Percentiles rank a stretch among this genome's conserved stretches.
Evolutionary conservation across 306 rosid species (phyloP).

Genomic region (Canavalia gladiata): DNA sequence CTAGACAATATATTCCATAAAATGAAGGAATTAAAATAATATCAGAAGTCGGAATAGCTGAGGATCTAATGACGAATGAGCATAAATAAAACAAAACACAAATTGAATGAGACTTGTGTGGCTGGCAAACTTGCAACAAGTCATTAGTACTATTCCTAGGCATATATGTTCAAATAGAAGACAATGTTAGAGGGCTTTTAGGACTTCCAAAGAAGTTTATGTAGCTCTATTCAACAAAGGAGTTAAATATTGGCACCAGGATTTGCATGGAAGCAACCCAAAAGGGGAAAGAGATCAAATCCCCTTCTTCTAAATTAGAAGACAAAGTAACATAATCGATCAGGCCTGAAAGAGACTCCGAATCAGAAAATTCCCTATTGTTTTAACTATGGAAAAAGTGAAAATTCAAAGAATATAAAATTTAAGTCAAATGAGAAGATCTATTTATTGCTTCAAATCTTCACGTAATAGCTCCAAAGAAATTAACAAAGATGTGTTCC

Average conservation of each 20-base stretch:
- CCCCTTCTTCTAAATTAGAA: not conserved
- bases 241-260: not conserved
- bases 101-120: not conserved
- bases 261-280: not conserved
- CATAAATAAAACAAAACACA: not conserved
- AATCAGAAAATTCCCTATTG: not conserved
- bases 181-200: not conserved
- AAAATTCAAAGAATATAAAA: not conserved
- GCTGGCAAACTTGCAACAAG: not conserved
- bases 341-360: conserved; percentile 19
- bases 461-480: not conserved
- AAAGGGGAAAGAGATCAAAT: not conserved
- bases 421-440: not conserved
- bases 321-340: not conserved
- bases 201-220: not conserved
- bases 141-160: not conserved
- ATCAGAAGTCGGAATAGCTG: not conserved
- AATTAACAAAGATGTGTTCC: not conserved
- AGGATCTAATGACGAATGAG: not conserved
- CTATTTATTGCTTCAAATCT: not conserved
- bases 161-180: not conserved
- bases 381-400: not conserved
- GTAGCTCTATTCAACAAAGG: not conserved
- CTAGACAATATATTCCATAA: not conserved
- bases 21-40: not conserved